Conservation (phyloP, 2,329 filamentous ascomycete species). For the Grosmannia clavigera region DNA sequence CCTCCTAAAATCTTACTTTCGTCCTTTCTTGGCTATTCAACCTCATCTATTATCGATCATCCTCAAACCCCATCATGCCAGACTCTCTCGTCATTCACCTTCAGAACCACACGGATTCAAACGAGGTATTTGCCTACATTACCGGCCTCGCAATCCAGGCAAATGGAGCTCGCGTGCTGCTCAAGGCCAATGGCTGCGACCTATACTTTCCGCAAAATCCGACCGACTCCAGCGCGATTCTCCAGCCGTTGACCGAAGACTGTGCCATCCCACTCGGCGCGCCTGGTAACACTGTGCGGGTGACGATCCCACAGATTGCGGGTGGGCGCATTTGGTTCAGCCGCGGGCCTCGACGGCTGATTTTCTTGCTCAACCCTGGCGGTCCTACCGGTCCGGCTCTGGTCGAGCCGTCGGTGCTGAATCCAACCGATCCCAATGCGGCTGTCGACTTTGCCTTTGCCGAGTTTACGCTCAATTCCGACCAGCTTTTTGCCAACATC, state of each 20-base stretch:
- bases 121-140: conserved; percentile 50
- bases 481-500: conserved; percentile 51
- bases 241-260: conserved; percentile 38
- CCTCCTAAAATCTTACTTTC: too few species aligned
- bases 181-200: conserved; percentile 33
- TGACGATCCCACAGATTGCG: conserved; percentile 50
- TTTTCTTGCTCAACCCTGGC: conserved; percentile 48
- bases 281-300: conserved; percentile 38
- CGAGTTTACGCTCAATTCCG: conserved; percentile 47
- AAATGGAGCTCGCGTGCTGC: conserved; percentile 22
- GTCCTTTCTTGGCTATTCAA: not conserved
- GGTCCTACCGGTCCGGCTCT: conserved; percentile 37
- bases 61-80: conserved; percentile 19
- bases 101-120: conserved; percentile 41
- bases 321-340: conserved; percentile 54
- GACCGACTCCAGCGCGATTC: conserved; percentile 20
- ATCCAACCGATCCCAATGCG: conserved; percentile 43
- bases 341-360: conserved; percentile 37
- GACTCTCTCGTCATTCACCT: conserved; percentile 39
- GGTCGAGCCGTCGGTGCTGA: conserved; percentile 56
- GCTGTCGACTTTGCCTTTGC: conserved; percentile 42
- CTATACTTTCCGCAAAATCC: conserved; percentile 47
- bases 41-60: not conserved
- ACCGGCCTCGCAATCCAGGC: conserved; percentile 46
- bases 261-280: conserved; percentile 47